Base-by-base conservation (phyloP, 2,329 filamentous ascomycete species). In the Aspergillus puulaauensis region DNA sequence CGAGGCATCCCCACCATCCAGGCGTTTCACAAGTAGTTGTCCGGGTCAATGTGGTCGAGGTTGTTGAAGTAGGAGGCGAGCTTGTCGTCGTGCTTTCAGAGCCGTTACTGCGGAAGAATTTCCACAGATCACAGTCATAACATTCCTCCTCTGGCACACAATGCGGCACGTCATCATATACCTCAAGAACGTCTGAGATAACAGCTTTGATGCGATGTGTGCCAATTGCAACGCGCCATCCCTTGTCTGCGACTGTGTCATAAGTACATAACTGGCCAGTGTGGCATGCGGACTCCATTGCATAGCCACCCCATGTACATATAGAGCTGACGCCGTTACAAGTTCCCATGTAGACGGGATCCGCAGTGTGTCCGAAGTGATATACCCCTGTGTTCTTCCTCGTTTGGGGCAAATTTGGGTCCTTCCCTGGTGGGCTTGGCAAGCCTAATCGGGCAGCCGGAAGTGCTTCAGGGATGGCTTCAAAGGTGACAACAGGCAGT, bases 341-440 rank as follows among this genome's bases (percentile, higher is more conserved):
- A 0, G 88, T 90, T 33, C 95, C 95, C 78, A 97, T 93, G 69
- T 89, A 99, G 35, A 99, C 87, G 0, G 95, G 95, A 73, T 99
- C 95, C 0, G 95, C 95, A 0, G 92, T 98, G 69, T 98, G 93
- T 4, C 95, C 95, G 71, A 97, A 93, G 73, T 99, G 95, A 70
- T 87, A 96, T 0, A 90, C 82, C 12, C 91, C 93, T 0, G 91
- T 96, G 67, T 86, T 83, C 58, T 85, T 77, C 43, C 91, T 82
- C 39, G 84, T 82, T 68, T 96, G 91, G 31, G 91, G 88, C 33
- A 84, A 81, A 43, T 83, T 80, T 23, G 91, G 83, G 67, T 93
- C 83, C 46, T 88, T 82, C 23, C 90, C 90, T 0, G 93, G 93
- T 12, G 95, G 93, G 0, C 87, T 83, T 0, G 93, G 93, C 7